Conservation (phyloP, 306 rosid species). For the Gastrolobium bilobum region DNA sequence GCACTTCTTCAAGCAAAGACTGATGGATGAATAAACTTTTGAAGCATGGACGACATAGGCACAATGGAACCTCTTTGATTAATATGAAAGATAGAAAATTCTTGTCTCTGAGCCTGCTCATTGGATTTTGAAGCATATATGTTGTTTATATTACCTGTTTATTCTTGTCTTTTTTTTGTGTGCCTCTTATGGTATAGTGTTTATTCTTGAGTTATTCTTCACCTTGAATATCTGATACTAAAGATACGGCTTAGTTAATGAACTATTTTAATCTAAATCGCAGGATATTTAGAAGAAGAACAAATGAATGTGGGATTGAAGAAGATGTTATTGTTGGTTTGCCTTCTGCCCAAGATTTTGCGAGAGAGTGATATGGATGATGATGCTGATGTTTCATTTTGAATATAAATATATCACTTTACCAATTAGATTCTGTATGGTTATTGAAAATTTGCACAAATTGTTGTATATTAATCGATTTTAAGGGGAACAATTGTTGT, state of each 20-base stretch:
- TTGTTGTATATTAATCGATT: constrained; percentile 16
- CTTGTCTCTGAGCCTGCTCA: not conserved
- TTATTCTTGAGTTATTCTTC: constrained; percentile 37
- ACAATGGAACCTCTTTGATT: not conserved
- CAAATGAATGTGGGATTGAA: constrained; percentile 94
- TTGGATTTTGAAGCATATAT: no score
- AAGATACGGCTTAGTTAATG: constrained; percentile 27
- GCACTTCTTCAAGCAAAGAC: not conserved
- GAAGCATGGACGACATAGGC: not conserved
- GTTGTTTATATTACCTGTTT: no score
- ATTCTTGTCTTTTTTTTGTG: not conserved
- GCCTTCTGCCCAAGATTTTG: constrained; percentile 76
- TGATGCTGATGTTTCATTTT: constrained; percentile 58
- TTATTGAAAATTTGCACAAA: constrained; percentile 26
- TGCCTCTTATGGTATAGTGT: not conserved
- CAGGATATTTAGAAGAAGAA: constrained; percentile 93
- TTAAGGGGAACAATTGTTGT: constrained; percentile 5
- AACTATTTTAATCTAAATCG: constrained; percentile 33
- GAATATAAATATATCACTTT: constrained; percentile 40
- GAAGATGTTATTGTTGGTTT: constrained; percentile 80
- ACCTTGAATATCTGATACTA: constrained; percentile 32
- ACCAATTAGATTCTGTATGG: constrained; percentile 31
- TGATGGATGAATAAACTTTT: not conserved
- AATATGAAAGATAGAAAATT: not conserved
- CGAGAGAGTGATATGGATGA: constrained; percentile 50